These are phyloP conservation scores for Arachnomyces sp. DNA, from an alignment of 2,329 filamentous ascomycete species.

Conservation along the genomic window DNA sequence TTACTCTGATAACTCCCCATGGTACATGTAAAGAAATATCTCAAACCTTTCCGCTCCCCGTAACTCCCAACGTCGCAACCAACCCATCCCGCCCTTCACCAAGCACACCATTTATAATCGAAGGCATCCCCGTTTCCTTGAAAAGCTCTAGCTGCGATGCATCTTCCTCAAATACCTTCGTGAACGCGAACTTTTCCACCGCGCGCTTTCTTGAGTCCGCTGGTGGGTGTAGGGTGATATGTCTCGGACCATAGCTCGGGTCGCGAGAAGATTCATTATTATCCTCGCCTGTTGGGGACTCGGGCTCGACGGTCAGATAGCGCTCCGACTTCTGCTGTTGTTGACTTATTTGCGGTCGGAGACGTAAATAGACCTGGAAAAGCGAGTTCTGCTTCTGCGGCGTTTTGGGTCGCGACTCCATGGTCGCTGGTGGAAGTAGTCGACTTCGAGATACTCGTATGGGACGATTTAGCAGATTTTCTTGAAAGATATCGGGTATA, in stretches of 20 bases:
- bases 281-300: constrained; percentile 16
- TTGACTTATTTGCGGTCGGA: constrained; percentile 56
- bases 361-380: constrained; percentile 84
- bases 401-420: constrained; percentile 12
- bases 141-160: constrained; percentile 82
- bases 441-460: no score
- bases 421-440: no score
- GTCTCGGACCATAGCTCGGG: constrained; percentile 45
- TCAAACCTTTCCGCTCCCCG: constrained; percentile 88
- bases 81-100: constrained; percentile 80
- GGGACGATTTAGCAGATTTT: no score
- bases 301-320: constrained; percentile 60
- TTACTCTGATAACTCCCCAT: background rate
- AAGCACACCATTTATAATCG: constrained; percentile 72
- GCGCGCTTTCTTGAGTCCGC: constrained; percentile 76
- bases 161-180: constrained; percentile 81
- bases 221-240: constrained; percentile 71
- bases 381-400: constrained; percentile 46
- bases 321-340: constrained; percentile 30
- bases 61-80: constrained; percentile 85
- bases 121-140: constrained; percentile 63
- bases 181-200: constrained; percentile 91
- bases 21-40: constrained; percentile 2
- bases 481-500: no score
- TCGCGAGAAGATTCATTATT: constrained; percentile 32